Base-by-base conservation (phyloP, 2,329 filamentous ascomycete genomes). In the Beauveria brongniartii region DNA sequence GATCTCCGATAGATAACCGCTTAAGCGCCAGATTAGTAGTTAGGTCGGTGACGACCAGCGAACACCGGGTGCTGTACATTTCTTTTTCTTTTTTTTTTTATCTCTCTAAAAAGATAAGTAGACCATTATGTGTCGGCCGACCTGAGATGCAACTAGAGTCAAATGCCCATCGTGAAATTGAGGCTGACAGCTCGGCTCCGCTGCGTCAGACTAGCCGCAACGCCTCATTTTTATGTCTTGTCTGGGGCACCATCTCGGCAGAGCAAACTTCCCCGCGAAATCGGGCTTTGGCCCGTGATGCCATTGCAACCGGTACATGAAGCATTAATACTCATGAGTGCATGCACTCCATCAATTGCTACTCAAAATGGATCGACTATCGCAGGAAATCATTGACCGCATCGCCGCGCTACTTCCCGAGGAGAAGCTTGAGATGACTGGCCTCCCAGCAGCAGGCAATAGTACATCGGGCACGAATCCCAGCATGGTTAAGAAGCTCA, bases 351-450 rank as follows among this genome's bases (percentile, higher is more conserved):
- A 44, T 20, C 12, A 18, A 46, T 20, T 14, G 18, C 26, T 18
- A 8, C 20, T 5, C 55, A 58, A 22, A 3, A 59, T 59, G 56
- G 56, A 59, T 24, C 56, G 37, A 44, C 40, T 59, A 12, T 28
- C 56, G 6, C 56, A 59, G 26, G 56, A 59, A 26, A n/a, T 46
- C 48, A 44, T 59, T 8, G 56, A 59, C 56, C 48, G 48, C 34
- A 59, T 59, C 47, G 56, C 48, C 10, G 56, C 40, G n/a, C 26
- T 44, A 12, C 48, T 59, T 6, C 48, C 56, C 9, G 24, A 40
- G 1, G 37, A 5, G 20, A 28, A 20, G 34, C 12, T 43, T 10
- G 44, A 5, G 24, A 22, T 51, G 46, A 12, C 30, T 4, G 40
- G 24, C 48, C 47, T 10, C 34, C 24, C 8, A n/a, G 18, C n/a